Conservation (phyloP, 352 stramenopile genomes). For the Phytophthora chlamydospora region DNA sequence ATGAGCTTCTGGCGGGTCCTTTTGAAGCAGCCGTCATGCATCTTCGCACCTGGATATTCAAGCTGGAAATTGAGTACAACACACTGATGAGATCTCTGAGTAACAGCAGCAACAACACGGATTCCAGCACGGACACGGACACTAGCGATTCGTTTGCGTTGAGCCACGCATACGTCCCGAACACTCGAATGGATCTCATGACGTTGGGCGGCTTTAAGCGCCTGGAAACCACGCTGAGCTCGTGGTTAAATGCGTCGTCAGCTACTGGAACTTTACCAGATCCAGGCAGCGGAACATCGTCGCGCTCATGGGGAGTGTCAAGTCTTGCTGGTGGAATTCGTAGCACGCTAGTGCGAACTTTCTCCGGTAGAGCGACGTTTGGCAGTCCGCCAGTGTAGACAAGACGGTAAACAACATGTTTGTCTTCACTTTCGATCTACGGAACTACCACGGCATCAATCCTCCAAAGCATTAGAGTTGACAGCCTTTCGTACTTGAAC, state of each 20-base stretch:
- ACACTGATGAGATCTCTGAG: constrained; percentile 23
- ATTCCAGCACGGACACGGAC: constrained; percentile 21
- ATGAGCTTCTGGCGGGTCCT: constrained; percentile 43
- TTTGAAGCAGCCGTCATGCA: constrained; percentile 57
- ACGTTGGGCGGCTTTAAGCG: constrained; percentile 45
- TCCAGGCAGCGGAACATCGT: constrained; percentile 20
- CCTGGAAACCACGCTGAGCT: constrained; percentile 40
- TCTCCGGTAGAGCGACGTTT: constrained; percentile 30
- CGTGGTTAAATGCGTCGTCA: constrained; percentile 36
- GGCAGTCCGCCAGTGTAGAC: constrained; percentile 12
- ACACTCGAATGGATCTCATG: constrained; percentile 36
- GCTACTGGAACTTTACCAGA: constrained; percentile 5
- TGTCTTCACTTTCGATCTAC: neutral
- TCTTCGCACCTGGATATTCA: constrained; percentile 53
- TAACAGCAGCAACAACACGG: constrained; percentile 22
- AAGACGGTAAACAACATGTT: no score
- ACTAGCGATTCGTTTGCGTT: constrained; percentile 2
- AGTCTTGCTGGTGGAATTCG: constrained; percentile 37
- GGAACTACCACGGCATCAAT: constrained; percentile 43
- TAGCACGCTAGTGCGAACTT: constrained; percentile 38
- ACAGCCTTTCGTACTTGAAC: constrained; percentile 53
- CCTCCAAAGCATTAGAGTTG: constrained; percentile 54
- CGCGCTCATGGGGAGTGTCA: constrained; percentile 30
- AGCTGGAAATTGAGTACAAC: constrained; percentile 64
- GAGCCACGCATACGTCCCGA: neutral